Evolutionary conservation across 1,284 basidiomycete genomes (phyloP), one percentile per base, ranked within the genome.

Genomic region (Apiotrichum akiyoshidainum): DNA sequence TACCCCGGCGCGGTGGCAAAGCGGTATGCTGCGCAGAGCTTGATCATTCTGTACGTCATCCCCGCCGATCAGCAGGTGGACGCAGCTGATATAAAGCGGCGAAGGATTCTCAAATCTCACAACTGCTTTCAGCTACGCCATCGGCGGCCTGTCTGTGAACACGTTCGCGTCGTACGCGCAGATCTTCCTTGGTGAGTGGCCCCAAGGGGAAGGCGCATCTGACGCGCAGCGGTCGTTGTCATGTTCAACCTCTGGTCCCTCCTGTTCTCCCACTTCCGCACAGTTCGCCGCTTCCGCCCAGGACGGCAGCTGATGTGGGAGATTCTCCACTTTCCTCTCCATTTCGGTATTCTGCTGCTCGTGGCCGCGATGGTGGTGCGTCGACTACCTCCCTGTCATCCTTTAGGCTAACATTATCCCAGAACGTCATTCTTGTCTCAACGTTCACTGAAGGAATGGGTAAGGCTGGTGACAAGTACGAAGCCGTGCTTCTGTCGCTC

Each of bases 71-170:
- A 31, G 8, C 35, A 16, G 13, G 11, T 46, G 17, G 5, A 26
- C 26, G 19, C 17, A 16, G 48, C 26, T 44, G 55, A 22, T 12
- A 16, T 31, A 16, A 22, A 71, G 70, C 2, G 70, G 70, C 14
- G 68, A 70, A 46, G 70, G 68, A 12, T 68, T 72, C 59, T 63
- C 65, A 26, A 53, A 57, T 22, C n/a, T 70, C 40, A 64, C 55
- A 2, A 46, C 60, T 11, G 60, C 66, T 0, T 69, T 68, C 57
- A 68, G 60, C 37, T 21, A 31, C 9, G 66, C 68, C 5, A 59
- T 72, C 21, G 58, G 63, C 5, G 66, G 67, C 3, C 49, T 72
- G 26, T 64, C 61, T 11, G 48, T 55, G 10, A 56, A 55, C 39
- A 50, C 21, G 8, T 46, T 31, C 26, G 26, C 54, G 4, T 68